Evolutionary conservation across 164 flowering plant species (phyloP).

Genomic region (Pachysandra terminalis): DNA sequence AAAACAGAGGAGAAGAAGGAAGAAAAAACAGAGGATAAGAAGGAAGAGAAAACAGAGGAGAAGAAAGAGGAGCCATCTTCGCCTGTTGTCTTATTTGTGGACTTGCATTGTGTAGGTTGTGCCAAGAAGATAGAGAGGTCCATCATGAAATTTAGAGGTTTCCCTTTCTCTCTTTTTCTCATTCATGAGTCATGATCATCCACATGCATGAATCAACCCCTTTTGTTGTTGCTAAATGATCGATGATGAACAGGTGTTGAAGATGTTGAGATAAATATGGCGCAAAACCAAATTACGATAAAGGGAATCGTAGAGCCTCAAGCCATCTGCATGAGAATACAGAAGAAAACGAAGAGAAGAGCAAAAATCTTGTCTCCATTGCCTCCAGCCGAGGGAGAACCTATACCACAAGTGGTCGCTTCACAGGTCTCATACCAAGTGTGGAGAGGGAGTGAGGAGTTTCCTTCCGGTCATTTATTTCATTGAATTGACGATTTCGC

Average conservation of each 20-base stretch:
- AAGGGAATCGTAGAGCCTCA: constrained; percentile 89
- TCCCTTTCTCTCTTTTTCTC: constrained; percentile 3
- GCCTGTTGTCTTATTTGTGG: constrained; percentile 67
- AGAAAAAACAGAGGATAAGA: constrained; percentile 34
- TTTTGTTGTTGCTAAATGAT: neutral
- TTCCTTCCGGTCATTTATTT: too few species aligned
- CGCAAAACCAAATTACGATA: constrained; percentile 67
- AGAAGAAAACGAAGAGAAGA: constrained; percentile 75
- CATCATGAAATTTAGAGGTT: constrained; percentile 69
- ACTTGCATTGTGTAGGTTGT: constrained; percentile 93
- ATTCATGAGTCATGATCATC: neutral
- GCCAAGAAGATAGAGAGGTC: constrained; percentile 83
- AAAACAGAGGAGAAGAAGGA: constrained; percentile 34
- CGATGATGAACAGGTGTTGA: constrained; percentile 53
- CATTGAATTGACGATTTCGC: neutral
- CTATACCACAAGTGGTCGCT: constrained; percentile 60
- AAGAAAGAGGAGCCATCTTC: constrained; percentile 48
- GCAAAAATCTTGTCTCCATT: constrained; percentile 78
- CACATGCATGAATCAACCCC: constrained; percentile 2
- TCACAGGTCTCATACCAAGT: constrained; percentile 73
- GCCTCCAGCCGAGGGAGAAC: constrained; percentile 67
- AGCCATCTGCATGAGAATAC: constrained; percentile 65
- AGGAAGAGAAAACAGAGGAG: constrained; percentile 32
- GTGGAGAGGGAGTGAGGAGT: too few species aligned
- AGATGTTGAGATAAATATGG: constrained; percentile 64